Base-by-base conservation (phyloP, 176 grass and related monocot species). In the Rhynchospora tenuis region DNA sequence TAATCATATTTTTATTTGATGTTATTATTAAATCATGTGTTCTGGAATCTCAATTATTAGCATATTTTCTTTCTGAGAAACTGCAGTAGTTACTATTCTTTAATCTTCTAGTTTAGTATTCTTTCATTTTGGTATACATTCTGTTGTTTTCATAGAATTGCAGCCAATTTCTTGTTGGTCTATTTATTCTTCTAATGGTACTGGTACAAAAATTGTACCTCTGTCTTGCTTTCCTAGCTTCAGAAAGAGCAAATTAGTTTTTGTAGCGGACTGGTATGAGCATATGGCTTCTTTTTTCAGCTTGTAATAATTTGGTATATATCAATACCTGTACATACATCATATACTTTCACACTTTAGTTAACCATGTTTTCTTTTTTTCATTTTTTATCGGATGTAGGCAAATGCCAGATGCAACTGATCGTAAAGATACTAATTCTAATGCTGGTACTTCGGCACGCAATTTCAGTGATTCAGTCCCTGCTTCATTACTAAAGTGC, bases 361-460 rank as follows among this genome's bases (percentile, higher is more conserved):
- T 67, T 67, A 69, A 69, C n/a, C 9, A 19, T 19, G 31, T 68
- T 68, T 68, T 68, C 14, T 19, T 44, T 69, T 31, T 67, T 54
- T 77, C 0, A 14, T 55, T 77, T 10, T 42, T 61, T 62, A 19
- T 64, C 64, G 28, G 42, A 85, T 85, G 38, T 83, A 89, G 83
- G 64, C 33, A 85, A 45, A 46, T 19, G 17, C 47, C 80, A 65
- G 31, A 73, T 78, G 52, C 76, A 84, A 78, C 19, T 60, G 86
- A 84, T 67, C 86, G 68, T 65, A 43, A 81, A 66, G 57, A 71
- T 24, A 89, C 83, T 17, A 69, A 85, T 55, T 89, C 78, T 63
- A 73, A 19, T 43, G 83, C 87, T 60, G 61, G 81, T 44, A 72
- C 82, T 50, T 84, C 87, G 85, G 65, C 82, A 66, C 26, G 46